These are phyloP conservation scores for Straminergon stramineum DNA, from an alignment of 225 moss, liverwort and hornwort genomes.

Conservation along the genomic window DNA sequence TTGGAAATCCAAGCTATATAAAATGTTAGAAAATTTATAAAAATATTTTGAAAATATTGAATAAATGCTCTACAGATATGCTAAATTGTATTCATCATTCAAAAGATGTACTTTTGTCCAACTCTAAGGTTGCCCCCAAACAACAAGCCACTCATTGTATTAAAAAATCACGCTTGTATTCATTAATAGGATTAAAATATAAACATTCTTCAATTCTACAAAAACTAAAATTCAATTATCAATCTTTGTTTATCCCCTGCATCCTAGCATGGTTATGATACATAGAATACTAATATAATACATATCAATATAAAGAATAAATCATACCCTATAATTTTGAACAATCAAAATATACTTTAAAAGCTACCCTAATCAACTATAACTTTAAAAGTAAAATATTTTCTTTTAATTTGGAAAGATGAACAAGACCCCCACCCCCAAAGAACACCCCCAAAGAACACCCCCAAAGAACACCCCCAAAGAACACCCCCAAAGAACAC, in stretches of 20 bases:
- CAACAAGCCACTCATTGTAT: background rate
- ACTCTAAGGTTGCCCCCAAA: background rate
- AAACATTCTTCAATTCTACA: background rate
- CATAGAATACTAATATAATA: too few species aligned
- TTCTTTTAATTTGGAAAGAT: background rate
- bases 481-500: background rate
- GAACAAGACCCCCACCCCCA: too few species aligned
- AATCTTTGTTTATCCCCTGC: background rate
- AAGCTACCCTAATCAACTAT: background rate
- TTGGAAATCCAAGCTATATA: background rate
- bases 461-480: background rate
- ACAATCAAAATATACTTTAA: background rate
- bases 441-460: too few species aligned
- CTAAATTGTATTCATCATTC: background rate
- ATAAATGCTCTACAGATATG: background rate
- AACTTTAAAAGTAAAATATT: background rate
- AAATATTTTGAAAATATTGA: background rate
- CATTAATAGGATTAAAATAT: background rate
- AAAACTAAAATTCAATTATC: background rate
- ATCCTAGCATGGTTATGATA: background rate
- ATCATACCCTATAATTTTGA: background rate
- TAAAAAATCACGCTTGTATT: background rate
- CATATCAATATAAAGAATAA: background rate
- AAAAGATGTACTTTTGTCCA: background rate
- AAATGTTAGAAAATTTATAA: background rate